Conservation (phyloP, 2,329 filamentous ascomycete species). For the Penicillium sclerotigenum region DNA sequence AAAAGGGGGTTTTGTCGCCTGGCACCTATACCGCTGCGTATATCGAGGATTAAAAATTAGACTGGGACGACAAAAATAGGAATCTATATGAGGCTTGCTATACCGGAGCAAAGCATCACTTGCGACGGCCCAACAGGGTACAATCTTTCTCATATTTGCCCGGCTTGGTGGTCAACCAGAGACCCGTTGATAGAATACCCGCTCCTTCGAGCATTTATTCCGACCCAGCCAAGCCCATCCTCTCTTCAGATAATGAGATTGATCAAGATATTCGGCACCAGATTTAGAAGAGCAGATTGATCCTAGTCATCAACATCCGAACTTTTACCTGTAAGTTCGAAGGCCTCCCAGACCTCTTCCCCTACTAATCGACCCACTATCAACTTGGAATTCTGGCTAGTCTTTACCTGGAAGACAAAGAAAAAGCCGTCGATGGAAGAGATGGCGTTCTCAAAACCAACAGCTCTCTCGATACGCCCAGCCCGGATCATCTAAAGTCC, state of each 20-base stretch:
- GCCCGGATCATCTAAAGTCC: not conserved
- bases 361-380: not conserved
- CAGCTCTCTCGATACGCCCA: not conserved
- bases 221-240: not conserved
- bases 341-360: not conserved
- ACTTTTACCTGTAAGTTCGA: not conserved
- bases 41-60: not conserved
- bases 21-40: too few species aligned
- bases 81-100: not conserved
- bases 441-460: not conserved
- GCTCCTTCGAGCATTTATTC: not conserved
- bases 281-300: not conserved
- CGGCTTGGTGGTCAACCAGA: not conserved
- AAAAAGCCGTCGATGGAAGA: not conserved
- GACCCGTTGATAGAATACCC: not conserved
- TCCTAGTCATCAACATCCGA: not conserved
- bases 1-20: too few species aligned
- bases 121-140: not conserved
- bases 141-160: not conserved
- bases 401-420: not conserved
- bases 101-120: not conserved
- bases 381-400: not conserved
- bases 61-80: not conserved
- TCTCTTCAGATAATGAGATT: not conserved
- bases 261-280: not conserved